A percentile compares a stretch with the other conserved stretches of the same genome.
Evolutionary conservation across 148 eudicot species (phyloP).

Genomic region (Persicaria tinctoria): DNA sequence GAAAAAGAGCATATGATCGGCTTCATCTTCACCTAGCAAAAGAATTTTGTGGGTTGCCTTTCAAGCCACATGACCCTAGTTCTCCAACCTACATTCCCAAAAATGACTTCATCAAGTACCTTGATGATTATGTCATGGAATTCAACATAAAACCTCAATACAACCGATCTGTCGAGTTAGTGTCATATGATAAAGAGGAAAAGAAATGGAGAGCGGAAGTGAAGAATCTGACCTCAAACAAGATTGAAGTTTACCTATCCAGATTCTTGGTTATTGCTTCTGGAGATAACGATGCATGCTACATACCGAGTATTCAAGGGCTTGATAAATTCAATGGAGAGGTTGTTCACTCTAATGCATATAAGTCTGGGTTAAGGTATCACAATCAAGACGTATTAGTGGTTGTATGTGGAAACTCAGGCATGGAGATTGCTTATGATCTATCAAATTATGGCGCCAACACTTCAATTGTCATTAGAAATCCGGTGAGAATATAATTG

Average conservation of each 20-base stretch:
- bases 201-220: slow-evolving; percentile 29
- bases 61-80: slow-evolving; percentile 19
- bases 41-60: slow-evolving; percentile 31
- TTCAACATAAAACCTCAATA: slow-evolving; percentile 32
- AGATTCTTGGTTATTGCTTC: slow-evolving; percentile 33
- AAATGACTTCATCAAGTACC: slow-evolving; percentile 30
- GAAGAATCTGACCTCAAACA: not conserved
- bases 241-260: slow-evolving; percentile 14
- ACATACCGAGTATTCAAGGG: slow-evolving; percentile 27
- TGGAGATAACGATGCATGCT: slow-evolving; percentile 28
- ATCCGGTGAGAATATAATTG: slow-evolving; percentile 21
- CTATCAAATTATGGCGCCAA: slow-evolving; percentile 24
- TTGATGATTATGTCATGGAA: slow-evolving; percentile 30
- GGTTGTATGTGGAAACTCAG: slow-evolving; percentile 43
- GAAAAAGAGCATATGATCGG: slow-evolving; percentile 40
- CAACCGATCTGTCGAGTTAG: slow-evolving; percentile 21
- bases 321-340: slow-evolving; percentile 23
- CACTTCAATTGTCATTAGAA: slow-evolving; percentile 32
- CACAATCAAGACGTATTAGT: slow-evolving; percentile 25
- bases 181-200: slow-evolving; percentile 13
- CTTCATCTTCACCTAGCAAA: slow-evolving; percentile 47
- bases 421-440: slow-evolving; percentile 31
- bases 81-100: slow-evolving; percentile 26
- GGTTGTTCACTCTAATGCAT: slow-evolving; percentile 31
- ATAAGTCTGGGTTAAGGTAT: slow-evolving; percentile 24